phyloP scores from a whole-genome alignment of 1,284 basidiomycete species.

The Polyporus tsugae region DNA sequence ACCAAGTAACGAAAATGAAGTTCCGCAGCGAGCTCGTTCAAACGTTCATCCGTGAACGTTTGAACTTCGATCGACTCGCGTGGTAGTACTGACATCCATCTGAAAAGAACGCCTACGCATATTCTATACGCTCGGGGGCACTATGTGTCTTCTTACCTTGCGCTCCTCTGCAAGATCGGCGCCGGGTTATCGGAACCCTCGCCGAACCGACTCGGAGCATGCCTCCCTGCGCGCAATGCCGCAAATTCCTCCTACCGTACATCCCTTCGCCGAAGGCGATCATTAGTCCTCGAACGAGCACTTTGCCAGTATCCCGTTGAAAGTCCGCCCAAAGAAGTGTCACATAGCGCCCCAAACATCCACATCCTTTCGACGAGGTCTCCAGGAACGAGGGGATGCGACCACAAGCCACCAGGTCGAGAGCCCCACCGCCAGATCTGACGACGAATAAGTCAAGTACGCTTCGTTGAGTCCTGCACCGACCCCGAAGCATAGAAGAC shows the following conservation, averaged over 20 bases:
- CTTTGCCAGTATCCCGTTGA: neutral
- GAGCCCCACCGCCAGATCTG: neutral
- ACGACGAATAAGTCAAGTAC: neutral
- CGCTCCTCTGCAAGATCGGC: neutral
- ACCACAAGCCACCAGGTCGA: neutral
- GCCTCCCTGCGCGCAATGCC: neutral
- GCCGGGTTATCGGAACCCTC: neutral
- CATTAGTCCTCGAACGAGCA: neutral
- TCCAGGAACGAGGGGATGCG: neutral
- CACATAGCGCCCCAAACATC: neutral
- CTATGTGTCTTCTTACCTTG: neutral
- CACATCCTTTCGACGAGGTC: neutral
- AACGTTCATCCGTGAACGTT: neutral
- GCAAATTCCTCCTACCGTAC: neutral
- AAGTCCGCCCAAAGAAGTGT: neutral
- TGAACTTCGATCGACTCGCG: neutral
- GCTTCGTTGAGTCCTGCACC: neutral
- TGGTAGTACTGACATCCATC: neutral
- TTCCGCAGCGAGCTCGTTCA: neutral
- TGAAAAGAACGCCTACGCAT: neutral
- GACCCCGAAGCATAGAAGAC: neutral
- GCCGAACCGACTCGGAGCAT: neutral
- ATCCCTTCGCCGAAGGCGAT: neutral
- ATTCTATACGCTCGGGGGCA: neutral
- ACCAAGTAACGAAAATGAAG: neutral